Percentiles rank a stretch among this genome's conserved stretches.
Evolutionary conservation across 257 asterid genomes (phyloP).

Genomic region (Nicotiana tomentosiformis): DNA sequence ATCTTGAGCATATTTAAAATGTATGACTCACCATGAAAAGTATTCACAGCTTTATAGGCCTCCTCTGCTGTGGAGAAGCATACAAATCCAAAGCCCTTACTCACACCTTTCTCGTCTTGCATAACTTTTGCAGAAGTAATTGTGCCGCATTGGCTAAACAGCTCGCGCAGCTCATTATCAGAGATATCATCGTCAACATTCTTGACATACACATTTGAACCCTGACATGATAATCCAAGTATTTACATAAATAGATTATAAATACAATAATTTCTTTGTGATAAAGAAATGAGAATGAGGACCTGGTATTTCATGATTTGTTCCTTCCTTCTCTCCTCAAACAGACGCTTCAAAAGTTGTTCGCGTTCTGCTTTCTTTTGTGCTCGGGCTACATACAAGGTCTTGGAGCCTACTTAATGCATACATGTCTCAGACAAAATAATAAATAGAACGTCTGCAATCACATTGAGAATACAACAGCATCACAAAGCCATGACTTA

Average conservation of each 20-base stretch:
- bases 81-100: slow-evolving; percentile 80
- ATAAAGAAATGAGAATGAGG: neutral
- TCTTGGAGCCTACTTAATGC: slow-evolving; percentile 53
- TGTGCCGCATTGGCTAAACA: slow-evolving; percentile 52
- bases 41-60: slow-evolving; percentile 54
- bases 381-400: slow-evolving; percentile 69
- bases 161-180: slow-evolving; percentile 46
- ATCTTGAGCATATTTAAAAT: neutral
- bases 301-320: slow-evolving; percentile 67
- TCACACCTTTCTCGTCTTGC: slow-evolving; percentile 56
- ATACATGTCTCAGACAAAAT: neutral
- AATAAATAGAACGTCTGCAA: neutral
- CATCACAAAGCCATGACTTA: slow-evolving; percentile 16
- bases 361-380: slow-evolving; percentile 79
- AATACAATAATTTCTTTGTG: slow-evolving; percentile 27
- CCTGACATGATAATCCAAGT: slow-evolving; percentile 57
- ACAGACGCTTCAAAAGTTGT: slow-evolving; percentile 52
- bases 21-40: slow-evolving; percentile 39
- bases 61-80: slow-evolving; percentile 54
- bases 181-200: slow-evolving; percentile 54
- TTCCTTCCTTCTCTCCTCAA: slow-evolving; percentile 74
- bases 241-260: slow-evolving; percentile 17
- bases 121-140: slow-evolving; percentile 41
- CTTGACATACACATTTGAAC: slow-evolving; percentile 62
- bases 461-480: neutral